Conservation (phyloP, 2,329 filamentous ascomycete species). For the Trichoderma pleuroti region DNA sequence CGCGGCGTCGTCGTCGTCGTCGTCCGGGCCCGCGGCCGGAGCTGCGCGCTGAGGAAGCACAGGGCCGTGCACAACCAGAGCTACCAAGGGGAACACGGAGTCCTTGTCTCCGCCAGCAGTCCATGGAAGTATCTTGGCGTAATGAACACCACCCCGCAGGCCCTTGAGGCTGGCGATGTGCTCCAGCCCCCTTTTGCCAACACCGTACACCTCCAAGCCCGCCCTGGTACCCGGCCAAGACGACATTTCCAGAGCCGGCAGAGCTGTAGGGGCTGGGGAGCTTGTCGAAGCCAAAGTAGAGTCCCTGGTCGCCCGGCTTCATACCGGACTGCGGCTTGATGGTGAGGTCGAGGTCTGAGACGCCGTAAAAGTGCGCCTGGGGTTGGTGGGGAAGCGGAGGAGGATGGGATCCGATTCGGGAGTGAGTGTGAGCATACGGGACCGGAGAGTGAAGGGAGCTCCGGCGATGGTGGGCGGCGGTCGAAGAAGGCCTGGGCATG, state of each 20-base stretch:
- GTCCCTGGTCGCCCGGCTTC: slow-evolving; percentile 64
- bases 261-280: slow-evolving; percentile 47
- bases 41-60: slow-evolving; percentile 46
- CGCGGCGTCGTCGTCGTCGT: slow-evolving; percentile 39
- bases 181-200: slow-evolving; percentile 69
- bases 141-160: slow-evolving; percentile 72
- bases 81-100: slow-evolving; percentile 68
- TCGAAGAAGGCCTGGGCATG: slow-evolving; percentile 36
- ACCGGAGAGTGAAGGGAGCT: slow-evolving; percentile 47
- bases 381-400: slow-evolving; percentile 71
- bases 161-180: slow-evolving; percentile 69
- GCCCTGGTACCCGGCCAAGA: slow-evolving; percentile 77
- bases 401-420: slow-evolving; percentile 44
- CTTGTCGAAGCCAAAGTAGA: slow-evolving; percentile 78
- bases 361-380: slow-evolving; percentile 73
- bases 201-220: slow-evolving; percentile 71
- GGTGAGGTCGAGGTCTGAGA: slow-evolving; percentile 71
- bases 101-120: slow-evolving; percentile 51
- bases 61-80: slow-evolving; percentile 76
- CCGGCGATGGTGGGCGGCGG: slow-evolving; percentile 35
- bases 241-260: slow-evolving; percentile 56
- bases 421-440: slow-evolving; percentile 39
- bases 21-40: slow-evolving; percentile 29
- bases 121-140: slow-evolving; percentile 80
- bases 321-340: slow-evolving; percentile 53